Conservation (phyloP, 2,329 filamentous ascomycete genomes). For the Claviceps capensis region DNA sequence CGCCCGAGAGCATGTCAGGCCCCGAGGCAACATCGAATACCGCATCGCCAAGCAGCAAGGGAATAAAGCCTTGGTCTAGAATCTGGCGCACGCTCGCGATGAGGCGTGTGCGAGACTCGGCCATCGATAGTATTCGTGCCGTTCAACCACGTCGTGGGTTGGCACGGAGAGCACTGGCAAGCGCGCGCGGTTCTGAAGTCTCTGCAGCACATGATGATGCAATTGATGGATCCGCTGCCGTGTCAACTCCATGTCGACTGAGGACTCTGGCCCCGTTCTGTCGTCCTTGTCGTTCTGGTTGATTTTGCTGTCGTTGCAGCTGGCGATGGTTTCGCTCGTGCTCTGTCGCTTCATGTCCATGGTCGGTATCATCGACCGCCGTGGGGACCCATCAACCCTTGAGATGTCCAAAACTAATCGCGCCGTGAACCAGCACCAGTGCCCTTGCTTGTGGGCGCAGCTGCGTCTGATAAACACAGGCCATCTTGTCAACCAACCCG, state of each 20-base stretch:
- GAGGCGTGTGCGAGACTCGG: background rate
- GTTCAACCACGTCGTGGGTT: slow-evolving; percentile 3
- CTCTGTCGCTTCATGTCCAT: background rate
- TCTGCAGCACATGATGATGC: slow-evolving; percentile 2
- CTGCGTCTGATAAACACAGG: background rate
- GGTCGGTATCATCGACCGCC: background rate
- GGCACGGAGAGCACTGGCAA: slow-evolving; percentile 1
- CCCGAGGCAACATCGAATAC: background rate
- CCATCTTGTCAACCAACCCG: background rate
- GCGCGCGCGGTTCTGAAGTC: background rate
- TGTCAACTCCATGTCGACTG: background rate
- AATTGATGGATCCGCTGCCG: background rate
- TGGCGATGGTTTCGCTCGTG: background rate
- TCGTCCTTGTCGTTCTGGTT: background rate
- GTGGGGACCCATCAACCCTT: background rate
- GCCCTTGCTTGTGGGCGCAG: background rate
- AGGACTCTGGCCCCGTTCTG: background rate
- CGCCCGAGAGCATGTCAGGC: background rate
- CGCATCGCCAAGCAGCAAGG: slow-evolving; percentile 1
- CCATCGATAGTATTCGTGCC: background rate
- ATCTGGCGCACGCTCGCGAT: background rate
- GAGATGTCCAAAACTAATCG: slow-evolving; percentile 2
- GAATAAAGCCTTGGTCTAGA: slow-evolving; percentile 1
- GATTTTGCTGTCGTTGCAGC: background rate
- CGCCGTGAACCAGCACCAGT: background rate